Evolutionary conservation across 2,329 filamentous ascomycete genomes (phyloP).

Genomic region (Claviceps sp.): DNA sequence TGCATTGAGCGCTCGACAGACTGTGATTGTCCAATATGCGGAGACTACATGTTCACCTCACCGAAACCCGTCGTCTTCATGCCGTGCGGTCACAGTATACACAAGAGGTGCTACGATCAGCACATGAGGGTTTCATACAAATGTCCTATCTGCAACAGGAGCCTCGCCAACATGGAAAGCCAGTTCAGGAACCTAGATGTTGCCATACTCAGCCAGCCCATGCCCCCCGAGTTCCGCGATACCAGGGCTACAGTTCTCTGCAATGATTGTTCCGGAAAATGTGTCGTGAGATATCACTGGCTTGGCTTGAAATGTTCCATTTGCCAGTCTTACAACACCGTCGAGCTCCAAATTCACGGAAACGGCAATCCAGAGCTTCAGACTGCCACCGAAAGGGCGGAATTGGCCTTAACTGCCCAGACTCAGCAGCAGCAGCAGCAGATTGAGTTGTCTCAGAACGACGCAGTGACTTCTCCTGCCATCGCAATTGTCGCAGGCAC

Average conservation of each 20-base stretch:
- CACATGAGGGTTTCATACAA: slow-evolving; percentile 87
- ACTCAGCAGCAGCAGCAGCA: slow-evolving; percentile 3
- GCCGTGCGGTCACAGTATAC: slow-evolving; percentile 91
- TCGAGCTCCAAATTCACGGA: slow-evolving; percentile 48
- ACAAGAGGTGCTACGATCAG: slow-evolving; percentile 75
- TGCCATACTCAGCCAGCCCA: slow-evolving; percentile 77
- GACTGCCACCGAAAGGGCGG: slow-evolving; percentile 13
- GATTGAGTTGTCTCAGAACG: neutral
- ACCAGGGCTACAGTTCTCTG: slow-evolving; percentile 77
- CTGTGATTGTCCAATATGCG: slow-evolving; percentile 92
- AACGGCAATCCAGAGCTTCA: slow-evolving; percentile 17
- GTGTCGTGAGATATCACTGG: slow-evolving; percentile 84
- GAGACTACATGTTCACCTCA: slow-evolving; percentile 92
- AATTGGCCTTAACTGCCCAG: slow-evolving; percentile 2
- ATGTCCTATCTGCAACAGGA: slow-evolving; percentile 93
- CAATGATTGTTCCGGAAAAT: slow-evolving; percentile 87
- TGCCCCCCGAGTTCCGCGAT: slow-evolving; percentile 72
- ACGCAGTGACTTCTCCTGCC: neutral
- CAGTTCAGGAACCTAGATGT: slow-evolving; percentile 86
- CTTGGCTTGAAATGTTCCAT: slow-evolving; percentile 78
- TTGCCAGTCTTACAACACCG: slow-evolving; percentile 58
- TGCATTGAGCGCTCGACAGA: slow-evolving; percentile 92
- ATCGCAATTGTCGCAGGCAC: neutral
- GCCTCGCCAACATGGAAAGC: slow-evolving; percentile 92
- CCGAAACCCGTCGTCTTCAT: slow-evolving; percentile 83